A percentile compares a stretch with the other conserved stretches of the same genome.
Conservation (phyloP, 1,284 basidiomycete genomes). For the Rhodotorula sp. region DNA sequence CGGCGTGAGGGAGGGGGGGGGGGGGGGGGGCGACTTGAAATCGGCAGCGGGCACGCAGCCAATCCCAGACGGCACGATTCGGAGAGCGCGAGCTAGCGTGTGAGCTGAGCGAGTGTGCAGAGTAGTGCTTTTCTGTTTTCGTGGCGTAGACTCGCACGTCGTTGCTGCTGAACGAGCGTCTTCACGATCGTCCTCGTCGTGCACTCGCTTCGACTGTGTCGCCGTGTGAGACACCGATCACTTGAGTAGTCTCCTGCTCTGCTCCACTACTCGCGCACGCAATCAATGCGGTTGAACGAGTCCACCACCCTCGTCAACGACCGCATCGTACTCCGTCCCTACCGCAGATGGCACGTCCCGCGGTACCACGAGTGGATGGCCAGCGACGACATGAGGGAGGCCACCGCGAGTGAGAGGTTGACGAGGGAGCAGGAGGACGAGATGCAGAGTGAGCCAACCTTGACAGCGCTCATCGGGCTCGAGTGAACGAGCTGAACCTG, state of each 20-base stretch:
- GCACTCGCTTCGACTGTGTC: neutral
- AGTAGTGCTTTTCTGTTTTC: too few relatives aligned
- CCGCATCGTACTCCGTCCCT: slow-evolving; percentile 69
- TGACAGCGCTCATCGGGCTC: too few relatives aligned
- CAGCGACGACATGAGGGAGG: slow-evolving; percentile 66
- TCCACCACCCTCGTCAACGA: slow-evolving; percentile 63
- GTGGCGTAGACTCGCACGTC: too few relatives aligned
- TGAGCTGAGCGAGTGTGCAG: too few relatives aligned
- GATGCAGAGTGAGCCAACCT: slow-evolving; percentile 87
- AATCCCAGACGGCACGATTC: too few relatives aligned
- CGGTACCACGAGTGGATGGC: slow-evolving; percentile 88
- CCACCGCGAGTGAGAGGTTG: slow-evolving; percentile 84
- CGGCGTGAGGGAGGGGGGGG: too few relatives aligned
- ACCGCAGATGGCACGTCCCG: slow-evolving; percentile 55
- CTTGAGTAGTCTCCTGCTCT: neutral
- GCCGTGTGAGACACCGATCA: neutral
- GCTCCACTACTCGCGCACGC: too few relatives aligned
- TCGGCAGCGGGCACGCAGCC: too few relatives aligned
- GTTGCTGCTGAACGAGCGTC: too few relatives aligned
- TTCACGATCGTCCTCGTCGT: neutral
- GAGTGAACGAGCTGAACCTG: neutral
- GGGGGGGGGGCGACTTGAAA: too few relatives aligned
- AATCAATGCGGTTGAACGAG: slow-evolving; percentile 64
- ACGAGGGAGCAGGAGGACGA: slow-evolving; percentile 79
- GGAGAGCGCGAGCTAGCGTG: too few relatives aligned